Evolutionary conservation across 805 yeast genomes (phyloP), one percentile per base, ranked within the genome.

Genomic region (Teunomyces gatunensis): DNA sequence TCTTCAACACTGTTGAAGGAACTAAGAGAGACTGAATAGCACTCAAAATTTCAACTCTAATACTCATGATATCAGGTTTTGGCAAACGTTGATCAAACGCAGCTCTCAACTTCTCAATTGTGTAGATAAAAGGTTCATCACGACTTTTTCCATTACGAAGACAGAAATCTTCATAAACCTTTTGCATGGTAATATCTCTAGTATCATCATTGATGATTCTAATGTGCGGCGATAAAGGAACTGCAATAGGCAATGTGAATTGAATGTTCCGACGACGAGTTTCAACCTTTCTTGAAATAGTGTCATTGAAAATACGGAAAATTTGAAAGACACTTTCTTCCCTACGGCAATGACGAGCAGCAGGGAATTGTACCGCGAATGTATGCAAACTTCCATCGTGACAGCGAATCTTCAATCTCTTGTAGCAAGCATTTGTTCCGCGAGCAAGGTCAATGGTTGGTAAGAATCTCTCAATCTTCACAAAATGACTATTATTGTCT

Each of bases 341-440:
- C 46, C 99, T 83, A 62, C 99, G 85, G 57, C 96, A 89, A 59
- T 92, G 97, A 56, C 99, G 83, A 10, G 97, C 97, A 12, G 98
- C 96, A 5, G 99, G 99, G 65, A 87, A 90, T 71, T 94, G 99
- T 17, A 94, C 95, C 0, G 97, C 95, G 74, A 94, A 95, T 41
- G 92, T 82, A 67, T 92, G 97, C 45, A 86, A 65, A 52, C 89
- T 81, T 53, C 98, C 98, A 65, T 94, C 97, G 57, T 89, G 89
- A 10, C 98, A 98, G 42, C 97, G 81, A 37, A 95, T 88, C 42
- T 87, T 85, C 48, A 94, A 74, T 34, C 98, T 79, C 61, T 92
- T 87, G 69, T 88, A 89, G 58, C 98, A 91, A 2, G 92, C 86
- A 50, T 88, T 88, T 2, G 92, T 85, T 1, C 97, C 96, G 49